These are phyloP conservation scores for Saccharum hybrid DNA, from an alignment of 202 grass and related monocot species.

Conservation along the genomic window DNA sequence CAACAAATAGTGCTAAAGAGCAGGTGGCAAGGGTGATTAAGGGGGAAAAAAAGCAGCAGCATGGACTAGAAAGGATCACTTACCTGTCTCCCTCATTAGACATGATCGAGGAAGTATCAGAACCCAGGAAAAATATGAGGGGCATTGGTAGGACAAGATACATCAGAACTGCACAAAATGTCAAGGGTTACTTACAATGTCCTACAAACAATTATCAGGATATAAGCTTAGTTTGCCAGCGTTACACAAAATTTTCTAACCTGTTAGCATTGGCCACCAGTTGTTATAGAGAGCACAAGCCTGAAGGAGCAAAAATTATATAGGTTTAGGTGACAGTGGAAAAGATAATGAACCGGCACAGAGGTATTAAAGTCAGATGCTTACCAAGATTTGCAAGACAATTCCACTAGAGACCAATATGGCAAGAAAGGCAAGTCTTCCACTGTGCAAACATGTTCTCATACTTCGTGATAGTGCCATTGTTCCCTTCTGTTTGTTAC, in stretches of 20 bases:
- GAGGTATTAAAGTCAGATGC: constrained; percentile 22
- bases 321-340: background rate
- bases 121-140: constrained; percentile 78
- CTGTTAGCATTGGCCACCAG: constrained; percentile 99
- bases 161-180: constrained; percentile 76
- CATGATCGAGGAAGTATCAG: constrained; percentile 58
- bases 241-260: constrained; percentile 38
- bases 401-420: constrained; percentile 81
- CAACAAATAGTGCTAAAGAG: background rate
- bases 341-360: background rate
- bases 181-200: background rate
- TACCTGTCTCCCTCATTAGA: constrained; percentile 66
- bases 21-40: background rate
- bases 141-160: constrained; percentile 91
- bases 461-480: constrained; percentile 75
- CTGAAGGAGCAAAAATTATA: constrained; percentile 45
- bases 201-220: background rate
- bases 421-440: constrained; percentile 74
- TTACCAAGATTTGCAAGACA: constrained; percentile 85
- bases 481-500: constrained; percentile 18
- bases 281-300: constrained; percentile 91
- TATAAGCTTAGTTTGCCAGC: background rate
- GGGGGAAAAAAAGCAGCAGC: background rate
- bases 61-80: constrained; percentile 29
- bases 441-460: constrained; percentile 70